Evolutionary conservation across 1,139 yeast genomes (phyloP).

Genomic region (Candida anutae): DNA sequence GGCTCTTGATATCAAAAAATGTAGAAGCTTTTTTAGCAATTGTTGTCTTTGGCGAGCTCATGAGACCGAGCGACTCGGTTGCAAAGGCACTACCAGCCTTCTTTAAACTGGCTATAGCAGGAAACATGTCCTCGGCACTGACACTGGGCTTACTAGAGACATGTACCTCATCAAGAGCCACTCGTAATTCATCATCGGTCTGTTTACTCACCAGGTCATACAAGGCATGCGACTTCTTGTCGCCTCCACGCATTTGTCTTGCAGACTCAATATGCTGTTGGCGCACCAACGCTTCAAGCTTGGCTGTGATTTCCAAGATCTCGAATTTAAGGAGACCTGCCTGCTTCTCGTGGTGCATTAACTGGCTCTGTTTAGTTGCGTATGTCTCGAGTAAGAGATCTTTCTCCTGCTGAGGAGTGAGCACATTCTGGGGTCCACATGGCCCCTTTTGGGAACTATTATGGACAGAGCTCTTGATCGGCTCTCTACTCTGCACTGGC

Average conservation of each 20-base stretch:
- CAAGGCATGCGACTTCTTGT: background rate
- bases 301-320: conserved; percentile 19
- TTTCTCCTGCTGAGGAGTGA: conserved; percentile 1
- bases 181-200: conserved; percentile 3
- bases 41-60: background rate
- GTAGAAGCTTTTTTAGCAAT: conserved; percentile 6
- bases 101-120: background rate
- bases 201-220: conserved; percentile 5
- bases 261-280: conserved; percentile 1
- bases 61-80: background rate
- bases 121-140: background rate
- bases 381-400: conserved; percentile 8
- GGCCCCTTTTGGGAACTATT: no score
- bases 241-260: no score
- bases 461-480: no score
- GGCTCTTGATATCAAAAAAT: conserved; percentile 2
- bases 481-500: no score
- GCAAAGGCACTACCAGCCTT: no score
- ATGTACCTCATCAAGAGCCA: no score
- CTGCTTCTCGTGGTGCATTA: conserved; percentile 17
- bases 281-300: conserved; percentile 8
- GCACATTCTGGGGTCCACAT: background rate
- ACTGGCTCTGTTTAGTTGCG: conserved; percentile 18
- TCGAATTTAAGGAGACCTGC: conserved; percentile 19
- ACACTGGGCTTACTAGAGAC: background rate